A percentile compares a stretch with the other conserved stretches of the same genome.
Evolutionary conservation across 2,329 filamentous ascomycete genomes (phyloP).

Genomic region (Cercospora canescens): DNA sequence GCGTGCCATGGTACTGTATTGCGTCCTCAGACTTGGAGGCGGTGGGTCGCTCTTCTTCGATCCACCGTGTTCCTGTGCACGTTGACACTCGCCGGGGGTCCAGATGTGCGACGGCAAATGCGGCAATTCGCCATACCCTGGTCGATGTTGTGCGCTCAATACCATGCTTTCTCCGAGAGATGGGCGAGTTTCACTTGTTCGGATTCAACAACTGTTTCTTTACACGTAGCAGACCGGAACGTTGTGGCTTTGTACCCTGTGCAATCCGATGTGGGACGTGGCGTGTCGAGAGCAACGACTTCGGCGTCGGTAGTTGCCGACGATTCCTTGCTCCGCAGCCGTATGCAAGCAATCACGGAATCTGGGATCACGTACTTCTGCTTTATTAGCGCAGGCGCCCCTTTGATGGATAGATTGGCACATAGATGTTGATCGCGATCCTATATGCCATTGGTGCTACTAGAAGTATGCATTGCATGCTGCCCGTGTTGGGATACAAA

Average conservation of each 20-base stretch:
- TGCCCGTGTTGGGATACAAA: too few species aligned
- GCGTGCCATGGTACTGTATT: conserved; percentile 2
- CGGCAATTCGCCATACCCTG: neutral
- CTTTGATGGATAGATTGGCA: too few species aligned
- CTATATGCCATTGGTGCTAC: too few species aligned
- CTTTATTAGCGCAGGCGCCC: too few species aligned
- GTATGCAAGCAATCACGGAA: neutral
- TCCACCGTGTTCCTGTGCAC: neutral
- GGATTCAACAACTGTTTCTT: neutral
- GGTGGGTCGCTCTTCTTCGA: neutral
- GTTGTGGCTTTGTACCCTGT: neutral
- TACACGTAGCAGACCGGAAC: neutral
- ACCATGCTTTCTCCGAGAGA: neutral
- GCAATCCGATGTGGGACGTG: too few species aligned
- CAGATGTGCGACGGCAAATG: neutral
- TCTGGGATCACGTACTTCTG: too few species aligned
- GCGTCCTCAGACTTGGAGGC: too few species aligned
- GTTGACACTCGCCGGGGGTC: neutral
- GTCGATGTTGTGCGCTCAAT: neutral
- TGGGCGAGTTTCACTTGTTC: neutral
- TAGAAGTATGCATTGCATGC: too few species aligned
- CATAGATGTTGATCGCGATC: too few species aligned
- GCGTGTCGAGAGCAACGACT: neutral
- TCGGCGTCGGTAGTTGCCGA: neutral
- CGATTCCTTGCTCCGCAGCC: neutral